A percentile compares a stretch with the other conserved stretches of the same genome.
These are phyloP conservation scores for Paramecium sonneborni DNA, from an alignment of 73 alveolate species.

Conservation along the genomic window DNA sequence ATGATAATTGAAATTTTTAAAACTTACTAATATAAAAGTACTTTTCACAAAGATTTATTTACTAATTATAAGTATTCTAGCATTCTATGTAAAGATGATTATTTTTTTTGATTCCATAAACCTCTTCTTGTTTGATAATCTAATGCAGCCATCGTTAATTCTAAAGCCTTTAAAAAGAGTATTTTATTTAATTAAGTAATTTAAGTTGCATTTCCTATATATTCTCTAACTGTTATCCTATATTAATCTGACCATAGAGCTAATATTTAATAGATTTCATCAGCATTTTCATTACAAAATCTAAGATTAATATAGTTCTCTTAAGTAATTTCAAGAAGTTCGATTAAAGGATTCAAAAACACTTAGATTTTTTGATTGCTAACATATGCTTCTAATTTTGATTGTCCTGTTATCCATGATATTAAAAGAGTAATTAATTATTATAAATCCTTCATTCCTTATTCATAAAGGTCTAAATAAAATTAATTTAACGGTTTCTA, in stretches of 20 bases:
- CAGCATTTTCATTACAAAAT: neutral
- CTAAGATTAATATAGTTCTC: neutral
- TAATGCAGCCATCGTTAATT: neutral
- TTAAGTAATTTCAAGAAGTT: neutral
- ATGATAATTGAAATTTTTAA: neutral
- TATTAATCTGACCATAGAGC: slow-evolving; percentile 42
- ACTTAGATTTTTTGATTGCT: slow-evolving; percentile 6
- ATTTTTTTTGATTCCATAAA: neutral
- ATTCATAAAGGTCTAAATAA: slow-evolving; percentile 20
- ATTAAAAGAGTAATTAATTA: neutral
- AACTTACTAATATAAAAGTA: neutral
- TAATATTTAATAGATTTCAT: neutral
- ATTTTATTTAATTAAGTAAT: neutral
- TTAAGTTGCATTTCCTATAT: slow-evolving; percentile 4
- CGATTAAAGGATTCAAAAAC: neutral
- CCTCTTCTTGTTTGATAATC: neutral
- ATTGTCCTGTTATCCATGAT: slow-evolving; percentile 41
- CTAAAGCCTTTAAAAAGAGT: slow-evolving; percentile 23
- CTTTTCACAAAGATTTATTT: neutral
- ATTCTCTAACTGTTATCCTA: neutral
- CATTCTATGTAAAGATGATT: neutral
- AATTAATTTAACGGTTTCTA: neutral
- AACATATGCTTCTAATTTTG: slow-evolving; percentile 3
- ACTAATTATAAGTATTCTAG: neutral
- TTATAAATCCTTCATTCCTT: slow-evolving; percentile 42